A percentile compares a stretch with the other conserved stretches of the same genome.
phyloP scores from a whole-genome alignment of 805 yeast species.

The Naumovozyma dairenensis region DNA sequence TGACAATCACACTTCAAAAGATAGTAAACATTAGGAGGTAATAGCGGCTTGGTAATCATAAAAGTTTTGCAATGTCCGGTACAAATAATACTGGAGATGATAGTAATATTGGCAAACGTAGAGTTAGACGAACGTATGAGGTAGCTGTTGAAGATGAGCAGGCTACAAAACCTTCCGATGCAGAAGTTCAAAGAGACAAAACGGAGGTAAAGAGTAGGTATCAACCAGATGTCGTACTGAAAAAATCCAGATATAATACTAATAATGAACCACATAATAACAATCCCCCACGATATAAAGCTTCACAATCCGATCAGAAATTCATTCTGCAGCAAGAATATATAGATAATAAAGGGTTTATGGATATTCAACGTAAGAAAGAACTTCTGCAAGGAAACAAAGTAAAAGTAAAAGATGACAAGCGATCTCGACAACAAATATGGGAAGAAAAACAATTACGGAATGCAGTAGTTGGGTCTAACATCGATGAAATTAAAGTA shows the following conservation, averaged over 20 bases:
- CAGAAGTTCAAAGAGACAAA: slow-evolving; percentile 29
- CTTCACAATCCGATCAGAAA: neutral
- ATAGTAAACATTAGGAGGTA: too few species aligned
- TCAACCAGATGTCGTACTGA: neutral
- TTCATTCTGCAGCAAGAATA: slow-evolving; percentile 52
- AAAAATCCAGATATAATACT: slow-evolving; percentile 14
- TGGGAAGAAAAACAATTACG: slow-evolving; percentile 30
- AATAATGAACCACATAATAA: slow-evolving; percentile 43
- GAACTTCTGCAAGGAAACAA: neutral
- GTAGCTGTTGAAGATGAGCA: slow-evolving; percentile 13
- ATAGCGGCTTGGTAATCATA: too few species aligned
- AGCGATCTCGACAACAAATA: slow-evolving; percentile 25
- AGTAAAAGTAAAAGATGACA: slow-evolving; percentile 21
- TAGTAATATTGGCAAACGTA: slow-evolving; percentile 16
- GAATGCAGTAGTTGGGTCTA: slow-evolving; percentile 16
- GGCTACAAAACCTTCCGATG: neutral
- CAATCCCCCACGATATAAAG: slow-evolving; percentile 36
- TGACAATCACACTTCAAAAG: too few species aligned
- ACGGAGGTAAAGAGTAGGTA: slow-evolving; percentile 8
- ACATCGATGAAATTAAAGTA: slow-evolving; percentile 21
- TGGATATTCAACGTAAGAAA: slow-evolving; percentile 34
- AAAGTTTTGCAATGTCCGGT: too few species aligned
- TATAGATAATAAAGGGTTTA: slow-evolving; percentile 40
- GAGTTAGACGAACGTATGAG: slow-evolving; percentile 15
- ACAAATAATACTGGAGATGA: too few species aligned